phyloP scores from a whole-genome alignment of 305 asterid genomes.

The Plantago coronopus region DNA sequence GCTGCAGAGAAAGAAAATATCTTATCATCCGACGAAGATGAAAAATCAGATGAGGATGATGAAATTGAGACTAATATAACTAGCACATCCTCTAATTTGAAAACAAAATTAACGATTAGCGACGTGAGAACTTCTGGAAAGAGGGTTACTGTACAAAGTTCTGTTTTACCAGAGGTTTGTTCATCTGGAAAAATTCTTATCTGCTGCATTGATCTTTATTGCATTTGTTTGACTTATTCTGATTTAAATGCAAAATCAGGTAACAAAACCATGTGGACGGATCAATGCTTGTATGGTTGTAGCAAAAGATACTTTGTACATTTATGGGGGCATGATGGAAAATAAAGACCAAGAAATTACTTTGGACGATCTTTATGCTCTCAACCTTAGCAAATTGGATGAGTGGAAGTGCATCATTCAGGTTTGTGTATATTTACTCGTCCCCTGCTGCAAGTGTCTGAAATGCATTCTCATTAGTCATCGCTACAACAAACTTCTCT shows the following conservation, averaged over 20 bases:
- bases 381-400: conserved; percentile 89
- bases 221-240: background rate
- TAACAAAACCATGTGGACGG: conserved; percentile 92
- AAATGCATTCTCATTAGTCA: too few species aligned
- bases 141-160: conserved; percentile 49
- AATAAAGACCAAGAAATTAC: conserved; percentile 83
- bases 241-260: conserved; percentile 39
- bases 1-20: conserved; percentile 32
- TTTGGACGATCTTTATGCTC: conserved; percentile 79
- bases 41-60: conserved; percentile 51
- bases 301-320: conserved; percentile 78
- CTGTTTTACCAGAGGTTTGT: conserved; percentile 73
- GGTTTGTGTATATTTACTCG: conserved; percentile 42
- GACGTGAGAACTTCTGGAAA: conserved; percentile 41
- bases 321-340: conserved; percentile 97
- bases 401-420: conserved; percentile 90
- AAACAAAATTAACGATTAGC: conserved; percentile 39
- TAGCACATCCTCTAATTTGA: conserved; percentile 49
- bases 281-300: conserved; percentile 84
- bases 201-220: conserved; percentile 16
- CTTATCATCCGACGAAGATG: conserved; percentile 44
- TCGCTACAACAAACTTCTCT: too few species aligned
- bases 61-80: conserved; percentile 43
- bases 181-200: conserved; percentile 2
- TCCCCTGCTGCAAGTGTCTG: background rate